phyloP scores from a whole-genome alignment of 116 monocot species.

The Posidonia oceanica region DNA sequence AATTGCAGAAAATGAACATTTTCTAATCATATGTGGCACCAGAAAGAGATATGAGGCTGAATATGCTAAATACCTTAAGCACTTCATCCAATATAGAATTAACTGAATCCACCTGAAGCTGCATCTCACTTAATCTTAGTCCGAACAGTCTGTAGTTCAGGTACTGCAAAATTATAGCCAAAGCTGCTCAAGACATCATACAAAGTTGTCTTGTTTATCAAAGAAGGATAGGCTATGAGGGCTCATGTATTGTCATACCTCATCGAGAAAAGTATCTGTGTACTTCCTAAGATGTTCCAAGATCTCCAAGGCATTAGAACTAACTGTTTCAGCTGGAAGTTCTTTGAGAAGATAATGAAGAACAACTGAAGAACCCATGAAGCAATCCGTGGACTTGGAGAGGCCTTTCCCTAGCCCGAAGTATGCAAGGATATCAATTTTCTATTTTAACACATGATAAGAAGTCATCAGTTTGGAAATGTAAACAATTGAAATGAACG shows the following conservation, averaged over 20 bases:
- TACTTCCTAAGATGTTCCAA: conserved; percentile 18
- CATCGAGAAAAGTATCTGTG: conserved; percentile 24
- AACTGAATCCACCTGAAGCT: neutral
- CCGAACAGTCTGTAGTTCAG: conserved; percentile 41
- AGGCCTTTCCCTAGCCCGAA: neutral
- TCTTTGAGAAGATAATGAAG: conserved; percentile 35
- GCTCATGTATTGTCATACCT: conserved; percentile 3
- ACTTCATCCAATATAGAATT: no score
- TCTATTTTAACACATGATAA: no score
- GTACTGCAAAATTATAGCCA: conserved; percentile 20
- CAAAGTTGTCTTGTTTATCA: neutral
- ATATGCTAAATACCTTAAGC: no score
- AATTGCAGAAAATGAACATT: no score
- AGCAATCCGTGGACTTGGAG: neutral
- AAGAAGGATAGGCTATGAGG: no score
- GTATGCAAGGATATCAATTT: no score
- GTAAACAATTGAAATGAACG: no score
- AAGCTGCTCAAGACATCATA: conserved; percentile 5
- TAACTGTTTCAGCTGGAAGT: conserved; percentile 30
- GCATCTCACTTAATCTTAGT: conserved; percentile 18
- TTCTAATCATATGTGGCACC: no score
- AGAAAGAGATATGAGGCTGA: no score
- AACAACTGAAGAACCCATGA: conserved; percentile 19
- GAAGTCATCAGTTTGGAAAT: no score
- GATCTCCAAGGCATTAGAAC: conserved; percentile 15